Evolutionary conservation across 805 yeast species (phyloP), one percentile per base, ranked within the genome.

Genomic region (Sungouiella thailandica): DNA sequence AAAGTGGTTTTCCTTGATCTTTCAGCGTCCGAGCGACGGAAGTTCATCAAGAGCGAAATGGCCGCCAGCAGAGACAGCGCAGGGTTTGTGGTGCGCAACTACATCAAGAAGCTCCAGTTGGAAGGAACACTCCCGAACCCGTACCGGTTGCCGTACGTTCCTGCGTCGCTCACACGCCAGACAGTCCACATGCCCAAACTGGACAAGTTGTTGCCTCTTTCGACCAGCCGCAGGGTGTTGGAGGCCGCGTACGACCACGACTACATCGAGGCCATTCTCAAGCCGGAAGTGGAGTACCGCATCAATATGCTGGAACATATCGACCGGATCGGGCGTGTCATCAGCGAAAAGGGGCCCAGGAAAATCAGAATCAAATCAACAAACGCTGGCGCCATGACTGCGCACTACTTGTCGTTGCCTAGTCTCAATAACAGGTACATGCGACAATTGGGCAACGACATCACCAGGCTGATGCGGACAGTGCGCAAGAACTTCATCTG

Each of bases 271-370:
- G 39, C 58, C 2, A 48, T 66, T 2, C 19, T 63, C 18, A 54
- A 53, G 32, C 67, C 68, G 0, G 53, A 52, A 13, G 26, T 66
- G 13, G 68, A 57, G 41, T 53, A 51, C 39, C 57, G 55, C 28
- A 45, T 65, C 28, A 65, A 65, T 36, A 41, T 49, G 32, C 23
- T 37, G 25, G 57, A 57, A 22, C 44, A 41, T 28, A 33, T 60
- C 22, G 45, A 49, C 3, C 33, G 41, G n/a, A 36, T 55, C 14
- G 37, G 36, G 10, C n/a, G 33, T 2, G 42, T 43, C 1, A 54
- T 64, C 7, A 52, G 52, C 31, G 51, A 50, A 11, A 57, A 55
- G 32, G 72, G 72, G 4, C 71, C 72, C 2, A 52, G 31, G 20
- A 46, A 52, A 28, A 67, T 64, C 5, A 54, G 53, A 27, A 46